These are phyloP conservation scores for Paulownia fortunei DNA, from an alignment of 257 asterid genomes.

Conservation along the genomic window DNA sequence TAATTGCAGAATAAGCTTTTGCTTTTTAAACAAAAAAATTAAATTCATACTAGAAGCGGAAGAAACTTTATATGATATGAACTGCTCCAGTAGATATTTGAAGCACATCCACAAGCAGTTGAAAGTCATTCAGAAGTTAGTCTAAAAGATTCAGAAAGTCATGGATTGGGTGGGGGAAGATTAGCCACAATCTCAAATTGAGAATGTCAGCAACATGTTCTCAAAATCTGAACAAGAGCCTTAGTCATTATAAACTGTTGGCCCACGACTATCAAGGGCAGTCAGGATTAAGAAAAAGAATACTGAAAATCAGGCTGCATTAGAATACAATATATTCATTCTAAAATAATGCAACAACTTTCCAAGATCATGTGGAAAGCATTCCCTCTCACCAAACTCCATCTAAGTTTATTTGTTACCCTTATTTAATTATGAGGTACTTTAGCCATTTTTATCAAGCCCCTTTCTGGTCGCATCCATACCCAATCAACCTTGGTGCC, in stretches of 20 bases:
- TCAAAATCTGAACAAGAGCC: not conserved
- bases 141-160: not conserved
- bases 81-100: not conserved
- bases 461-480: too few relatives aligned
- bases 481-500: not conserved
- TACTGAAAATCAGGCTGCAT: not conserved
- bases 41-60: constrained; percentile 1
- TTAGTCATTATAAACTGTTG: not conserved
- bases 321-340: not conserved
- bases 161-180: not conserved
- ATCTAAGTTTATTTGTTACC: not conserved
- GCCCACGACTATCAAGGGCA: not conserved
- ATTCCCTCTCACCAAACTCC: not conserved
- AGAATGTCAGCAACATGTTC: not conserved
- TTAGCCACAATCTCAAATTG: not conserved
- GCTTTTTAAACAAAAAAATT: not conserved
- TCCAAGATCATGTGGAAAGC: not conserved
- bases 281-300: not conserved
- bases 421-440: not conserved
- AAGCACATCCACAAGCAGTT: not conserved
- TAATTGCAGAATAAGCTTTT: not conserved
- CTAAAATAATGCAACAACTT: not conserved
- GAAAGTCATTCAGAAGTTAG: constrained; percentile 2
- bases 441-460: not conserved
- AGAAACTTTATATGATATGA: constrained; percentile 12